Base-by-base conservation (phyloP, 176 grass and related monocot genomes). In the Themeda triandra region DNA sequence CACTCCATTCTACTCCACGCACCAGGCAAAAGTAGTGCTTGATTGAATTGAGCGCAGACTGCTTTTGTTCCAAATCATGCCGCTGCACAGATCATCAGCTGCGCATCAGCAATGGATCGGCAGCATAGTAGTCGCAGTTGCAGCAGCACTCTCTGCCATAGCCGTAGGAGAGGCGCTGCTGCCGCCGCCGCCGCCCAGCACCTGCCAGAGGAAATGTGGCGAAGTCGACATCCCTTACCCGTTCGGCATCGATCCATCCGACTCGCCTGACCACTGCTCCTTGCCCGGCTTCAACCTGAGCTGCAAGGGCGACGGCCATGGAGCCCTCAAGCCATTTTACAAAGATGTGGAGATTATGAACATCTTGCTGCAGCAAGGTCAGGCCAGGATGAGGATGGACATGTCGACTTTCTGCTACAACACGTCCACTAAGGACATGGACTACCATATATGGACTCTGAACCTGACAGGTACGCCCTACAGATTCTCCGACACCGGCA, bases 401-500 rank as follows among this genome's bases (percentile, higher is more conserved):
- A 84, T 84, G 27, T 67, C 82, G 0, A 7, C 3, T 1, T 37
- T 3, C 6, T 84, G 82, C 62, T 68, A 76, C 82, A 41, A 84
- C 32, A 29, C 15, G 0, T 14, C 32, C 0, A 2, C 4, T 9
- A 1, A 1, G 6, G 3, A 10, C 0, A 81, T 46, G 42, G 6
- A 76, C 1, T 0, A 0, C 2, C 0, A 8, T 0, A 8, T 0
- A 10, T 69, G 37, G 69, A 0, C 0, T 0, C 37, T 83, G 42
- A 5, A 84, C 59, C 10, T 76, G 1, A 39, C 6, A 1, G 1
- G 1, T 1, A 29, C 71, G 3, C 82, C 71, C 1, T 84, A 76
- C 70, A 66, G 30, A 1, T 39, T 84, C 42, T 76, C 82, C 0
- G 0, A 53, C 31, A 74, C 19, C 0, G 39, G 13, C 4, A 83